Conservation (phyloP, 129 eudicot species). For the Mikania micrantha region DNA sequence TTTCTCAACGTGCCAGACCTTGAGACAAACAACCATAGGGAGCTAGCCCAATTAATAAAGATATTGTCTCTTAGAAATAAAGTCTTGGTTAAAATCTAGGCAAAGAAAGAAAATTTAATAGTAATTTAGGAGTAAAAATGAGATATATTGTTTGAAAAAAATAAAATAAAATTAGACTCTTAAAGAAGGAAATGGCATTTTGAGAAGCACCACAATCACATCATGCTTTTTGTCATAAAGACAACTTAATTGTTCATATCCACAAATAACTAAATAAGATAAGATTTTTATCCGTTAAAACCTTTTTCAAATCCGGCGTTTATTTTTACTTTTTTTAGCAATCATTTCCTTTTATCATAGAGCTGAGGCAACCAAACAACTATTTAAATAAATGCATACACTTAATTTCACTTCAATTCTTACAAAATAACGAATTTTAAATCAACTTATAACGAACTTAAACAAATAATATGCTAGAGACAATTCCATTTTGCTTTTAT, state of each 20-base stretch:
- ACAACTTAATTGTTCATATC: neutral
- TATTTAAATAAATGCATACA: neutral
- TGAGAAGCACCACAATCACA: constrained; percentile 31
- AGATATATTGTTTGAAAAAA: too few species aligned
- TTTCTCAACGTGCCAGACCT: too few species aligned
- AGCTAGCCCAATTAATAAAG: too few species aligned
- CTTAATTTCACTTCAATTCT: constrained; percentile 7
- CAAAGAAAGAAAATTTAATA: too few species aligned
- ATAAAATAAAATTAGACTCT: too few species aligned
- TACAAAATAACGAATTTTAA: constrained; percentile 8
- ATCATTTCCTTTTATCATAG: constrained; percentile 10
- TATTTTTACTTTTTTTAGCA: too few species aligned
- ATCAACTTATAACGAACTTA: neutral
- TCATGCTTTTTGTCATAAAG: constrained; percentile 20
- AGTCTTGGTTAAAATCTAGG: too few species aligned
- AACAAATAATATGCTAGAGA: neutral
- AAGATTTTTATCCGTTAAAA: constrained; percentile 8
- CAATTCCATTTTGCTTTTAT: constrained; percentile 1
- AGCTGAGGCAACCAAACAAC: neutral
- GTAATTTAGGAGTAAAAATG: too few species aligned
- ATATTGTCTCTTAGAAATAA: too few species aligned
- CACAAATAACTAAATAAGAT: constrained; percentile 13
- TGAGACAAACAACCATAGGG: too few species aligned
- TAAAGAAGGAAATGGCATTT: constrained; percentile 19
- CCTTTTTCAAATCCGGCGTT: too few species aligned